Percentiles rank a stretch among this genome's conserved stretches.
phyloP scores from a whole-genome alignment of 495 filamentous ascomycete species.

The Aspergillus egyptiacus region DNA sequence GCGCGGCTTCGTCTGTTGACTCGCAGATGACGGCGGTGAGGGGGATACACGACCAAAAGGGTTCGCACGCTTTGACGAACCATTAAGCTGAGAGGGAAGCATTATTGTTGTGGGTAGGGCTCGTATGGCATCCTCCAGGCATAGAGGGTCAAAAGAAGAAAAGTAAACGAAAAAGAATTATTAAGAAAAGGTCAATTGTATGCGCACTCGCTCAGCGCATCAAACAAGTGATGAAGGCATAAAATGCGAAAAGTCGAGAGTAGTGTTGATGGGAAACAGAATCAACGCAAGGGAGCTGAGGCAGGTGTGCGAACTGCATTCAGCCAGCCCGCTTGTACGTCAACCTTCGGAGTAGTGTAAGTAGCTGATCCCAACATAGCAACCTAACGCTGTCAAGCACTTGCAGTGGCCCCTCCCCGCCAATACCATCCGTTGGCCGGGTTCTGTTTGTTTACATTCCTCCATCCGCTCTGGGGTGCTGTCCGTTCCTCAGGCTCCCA shows the following conservation, averaged over 20 bases:
- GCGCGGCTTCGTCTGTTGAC: constrained; percentile 40
- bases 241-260: background rate
- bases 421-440: constrained; percentile 5
- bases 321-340: background rate
- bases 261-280: constrained; percentile 9
- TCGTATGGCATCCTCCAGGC: constrained; percentile 31
- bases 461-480: constrained; percentile 14
- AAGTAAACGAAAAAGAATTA: constrained; percentile 5
- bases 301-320: constrained; percentile 5
- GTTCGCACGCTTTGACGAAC: constrained; percentile 62
- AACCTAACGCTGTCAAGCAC: background rate
- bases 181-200: constrained; percentile 2
- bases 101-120: constrained; percentile 26
- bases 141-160: constrained; percentile 10
- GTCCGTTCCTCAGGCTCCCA: constrained; percentile 32
- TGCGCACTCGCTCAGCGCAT: constrained; percentile 8
- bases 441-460: constrained; percentile 37
- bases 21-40: constrained; percentile 56
- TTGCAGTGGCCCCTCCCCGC: constrained; percentile 1
- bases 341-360: no score
- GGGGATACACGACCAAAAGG: constrained; percentile 62
- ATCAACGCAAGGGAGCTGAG: constrained; percentile 1
- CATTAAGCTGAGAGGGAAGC: constrained; percentile 43
- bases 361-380: constrained; percentile 3
- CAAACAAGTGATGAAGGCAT: constrained; percentile 4